A percentile compares a stretch with the other conserved stretches of the same genome.
phyloP scores from a whole-genome alignment of 2,329 filamentous ascomycete species.

The Ophiocordyceps polyrhachis-furcata region DNA sequence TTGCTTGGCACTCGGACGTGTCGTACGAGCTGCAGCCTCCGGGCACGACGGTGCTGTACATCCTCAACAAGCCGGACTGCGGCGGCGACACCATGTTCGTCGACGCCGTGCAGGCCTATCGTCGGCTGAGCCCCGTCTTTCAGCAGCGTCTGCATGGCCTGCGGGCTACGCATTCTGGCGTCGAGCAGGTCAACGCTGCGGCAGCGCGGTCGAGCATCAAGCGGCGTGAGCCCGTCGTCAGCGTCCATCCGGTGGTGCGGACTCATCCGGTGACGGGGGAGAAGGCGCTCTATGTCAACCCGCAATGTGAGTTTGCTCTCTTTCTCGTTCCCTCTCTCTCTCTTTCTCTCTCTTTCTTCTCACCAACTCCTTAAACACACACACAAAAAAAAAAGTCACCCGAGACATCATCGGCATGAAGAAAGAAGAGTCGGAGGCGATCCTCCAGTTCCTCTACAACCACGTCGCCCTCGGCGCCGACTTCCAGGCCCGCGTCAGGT shows the following conservation, averaged over 20 bases:
- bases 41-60: constrained; percentile 75
- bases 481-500: constrained; percentile 54
- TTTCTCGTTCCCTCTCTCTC: neutral
- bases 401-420: constrained; percentile 67
- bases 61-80: constrained; percentile 61
- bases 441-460: constrained; percentile 52
- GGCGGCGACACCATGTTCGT: constrained; percentile 77
- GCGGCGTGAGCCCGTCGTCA: constrained; percentile 55
- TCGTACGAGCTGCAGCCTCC: constrained; percentile 79
- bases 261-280: constrained; percentile 72
- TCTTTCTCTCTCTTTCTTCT: neutral
- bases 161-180: constrained; percentile 61
- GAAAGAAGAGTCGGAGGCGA: constrained; percentile 65
- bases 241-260: constrained; percentile 58
- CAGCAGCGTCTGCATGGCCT: constrained; percentile 64
- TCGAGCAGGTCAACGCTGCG: constrained; percentile 60
- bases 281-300: constrained; percentile 69
- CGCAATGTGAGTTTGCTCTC: constrained; percentile 42
- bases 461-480: constrained; percentile 39
- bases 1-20: constrained; percentile 81
- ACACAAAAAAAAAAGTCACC: constrained; percentile 39
- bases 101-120: constrained; percentile 65
- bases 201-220: constrained; percentile 49
- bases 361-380: neutral
- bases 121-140: constrained; percentile 61